Base-by-base conservation (phyloP, 1,139 yeast genomes). In the Hyphopichia wangnamkhiaoensis region DNA sequence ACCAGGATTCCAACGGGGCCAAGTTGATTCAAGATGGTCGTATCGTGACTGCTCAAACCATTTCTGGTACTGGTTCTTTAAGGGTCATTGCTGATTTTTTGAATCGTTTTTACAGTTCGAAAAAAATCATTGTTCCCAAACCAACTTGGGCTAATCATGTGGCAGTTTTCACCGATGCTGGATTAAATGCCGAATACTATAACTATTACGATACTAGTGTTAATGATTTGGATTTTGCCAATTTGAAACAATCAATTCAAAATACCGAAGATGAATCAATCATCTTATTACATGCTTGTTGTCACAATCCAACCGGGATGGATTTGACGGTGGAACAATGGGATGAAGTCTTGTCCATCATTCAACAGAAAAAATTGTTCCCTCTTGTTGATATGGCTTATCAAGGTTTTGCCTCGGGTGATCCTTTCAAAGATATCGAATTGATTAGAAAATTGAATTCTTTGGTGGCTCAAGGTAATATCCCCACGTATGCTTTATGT, bases 261-360 rank as follows among this genome's bases (percentile, higher is more conserved):
- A 48, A 58, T 20, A 77, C 78, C 34, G 74, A 69, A 20, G 63
- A 70, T 15, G 84, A 79, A 23, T 73, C 85, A 14, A 77, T 87
- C 45, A 82, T 91, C 27, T 74, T 91, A 45, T 73, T 93, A 47
- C 98, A 93, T 62, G 93, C 97, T 16, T 90, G 98, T 63, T 96
- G 98, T 45, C 98, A 93, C 69, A 93, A 93, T 68, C 98, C 98
- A 46, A 93, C 98, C 25, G 98, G 98, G 49, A 82, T 91, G 63
- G 98, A 93, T 67, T 95, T 95, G 51, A 82, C 88, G 21, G 68
- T 74, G 40, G 94, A 82, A 48, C 91, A 93, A 65, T 91, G 98
- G 98, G 73, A 72, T 37, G 65, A 74, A 59, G 83, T 93, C 37
- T 72, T 86, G 39, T 73, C 76, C 37, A 66, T 87, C 45, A 71